Evolutionary conservation across 106 monocot genomes (phyloP).

Genomic region (Chionographis japonica): DNA sequence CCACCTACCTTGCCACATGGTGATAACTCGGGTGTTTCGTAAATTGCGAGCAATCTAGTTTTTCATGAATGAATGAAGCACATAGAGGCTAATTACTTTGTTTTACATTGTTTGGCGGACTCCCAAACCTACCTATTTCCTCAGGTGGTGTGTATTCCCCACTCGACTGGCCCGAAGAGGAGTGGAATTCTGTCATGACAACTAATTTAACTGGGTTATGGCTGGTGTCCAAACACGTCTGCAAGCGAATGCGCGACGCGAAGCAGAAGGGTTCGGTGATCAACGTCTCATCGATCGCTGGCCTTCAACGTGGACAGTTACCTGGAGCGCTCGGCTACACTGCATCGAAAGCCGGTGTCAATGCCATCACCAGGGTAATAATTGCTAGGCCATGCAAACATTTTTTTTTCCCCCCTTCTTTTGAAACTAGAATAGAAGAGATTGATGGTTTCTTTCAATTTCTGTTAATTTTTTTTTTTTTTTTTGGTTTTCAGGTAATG

Average conservation of each 20-base stretch:
- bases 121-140: no score
- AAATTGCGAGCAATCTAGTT: no score
- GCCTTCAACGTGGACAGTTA: slow-evolving; percentile 44
- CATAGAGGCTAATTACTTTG: no score
- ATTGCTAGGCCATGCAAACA: not conserved
- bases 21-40: no score
- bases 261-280: slow-evolving; percentile 61
- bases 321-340: slow-evolving; percentile 58
- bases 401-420: not conserved
- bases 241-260: slow-evolving; percentile 49
- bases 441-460: not conserved
- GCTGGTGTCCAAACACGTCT: slow-evolving; percentile 66
- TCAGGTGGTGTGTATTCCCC: slow-evolving; percentile 47
- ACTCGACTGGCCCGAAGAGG: slow-evolving; percentile 59
- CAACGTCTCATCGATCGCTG: slow-evolving; percentile 67
- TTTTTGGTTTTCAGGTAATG: slow-evolving; percentile 38
- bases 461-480: not conserved
- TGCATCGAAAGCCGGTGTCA: slow-evolving; percentile 56
- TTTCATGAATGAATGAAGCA: no score
- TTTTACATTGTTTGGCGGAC: no score
- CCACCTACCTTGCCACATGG: no score
- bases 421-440: no score
- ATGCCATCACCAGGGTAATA: slow-evolving; percentile 53
- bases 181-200: slow-evolving; percentile 44
- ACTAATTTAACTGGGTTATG: slow-evolving; percentile 72